Evolutionary conservation across 2,329 filamentous ascomycete species (phyloP).

Genomic region (Lachnellula arida): DNA sequence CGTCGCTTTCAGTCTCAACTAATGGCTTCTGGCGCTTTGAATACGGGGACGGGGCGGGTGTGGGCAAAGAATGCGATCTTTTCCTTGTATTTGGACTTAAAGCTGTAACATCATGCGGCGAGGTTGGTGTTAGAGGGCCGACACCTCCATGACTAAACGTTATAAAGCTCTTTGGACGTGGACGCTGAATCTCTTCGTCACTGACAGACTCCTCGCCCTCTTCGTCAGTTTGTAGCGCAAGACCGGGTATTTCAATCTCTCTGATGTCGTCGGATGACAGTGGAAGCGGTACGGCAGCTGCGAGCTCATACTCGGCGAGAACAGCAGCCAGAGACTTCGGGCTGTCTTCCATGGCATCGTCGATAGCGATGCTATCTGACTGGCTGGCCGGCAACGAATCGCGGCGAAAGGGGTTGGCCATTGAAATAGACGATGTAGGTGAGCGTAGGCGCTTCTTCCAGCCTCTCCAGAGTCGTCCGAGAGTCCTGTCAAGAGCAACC

Average conservation of each 20-base stretch:
- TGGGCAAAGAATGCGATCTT: constrained; percentile 29
- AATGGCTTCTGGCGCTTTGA: constrained; percentile 15
- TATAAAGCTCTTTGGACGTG: constrained; percentile 40
- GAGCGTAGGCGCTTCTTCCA: constrained; percentile 84
- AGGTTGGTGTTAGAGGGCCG: constrained; percentile 25
- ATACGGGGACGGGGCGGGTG: constrained; percentile 18
- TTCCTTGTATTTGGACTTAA: constrained; percentile 19
- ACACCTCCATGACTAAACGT: constrained; percentile 33
- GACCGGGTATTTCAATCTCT: constrained; percentile 75
- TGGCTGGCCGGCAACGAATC: constrained; percentile 34
- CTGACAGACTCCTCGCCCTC: constrained; percentile 40
- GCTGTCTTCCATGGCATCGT: constrained; percentile 29
- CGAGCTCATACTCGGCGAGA: constrained; percentile 29
- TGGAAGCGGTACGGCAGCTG: constrained; percentile 65
- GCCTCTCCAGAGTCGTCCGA: constrained; percentile 86
- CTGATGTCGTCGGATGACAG: constrained; percentile 62
- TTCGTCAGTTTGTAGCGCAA: constrained; percentile 59
- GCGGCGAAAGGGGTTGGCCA: constrained; percentile 44
- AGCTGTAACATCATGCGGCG: constrained; percentile 16
- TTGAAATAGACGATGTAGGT: constrained; percentile 44
- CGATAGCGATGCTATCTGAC: constrained; percentile 37
- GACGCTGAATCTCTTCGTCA: constrained; percentile 31
- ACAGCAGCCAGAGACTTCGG: constrained; percentile 18
- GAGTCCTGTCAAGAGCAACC: constrained; percentile 79
- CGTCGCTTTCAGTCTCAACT: neutral